Conservation (phyloP, 2,329 filamentous ascomycete species). For the Davidsoniella eucalypti region DNA sequence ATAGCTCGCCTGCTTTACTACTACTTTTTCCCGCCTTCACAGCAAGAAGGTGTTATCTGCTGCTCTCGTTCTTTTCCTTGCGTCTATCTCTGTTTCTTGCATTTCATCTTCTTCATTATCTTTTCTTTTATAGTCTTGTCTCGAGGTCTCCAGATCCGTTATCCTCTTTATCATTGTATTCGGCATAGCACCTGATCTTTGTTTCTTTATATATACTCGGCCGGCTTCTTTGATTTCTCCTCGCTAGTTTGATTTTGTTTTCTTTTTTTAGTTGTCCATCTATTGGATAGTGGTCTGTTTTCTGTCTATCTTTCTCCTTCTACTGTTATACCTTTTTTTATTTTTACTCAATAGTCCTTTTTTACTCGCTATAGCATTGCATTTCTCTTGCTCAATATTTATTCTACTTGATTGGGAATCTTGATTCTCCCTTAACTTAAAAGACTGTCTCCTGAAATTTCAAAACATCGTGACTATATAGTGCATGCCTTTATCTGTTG, state of each 20-base stretch:
- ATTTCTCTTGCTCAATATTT: conserved; percentile 3
- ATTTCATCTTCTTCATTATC: not conserved
- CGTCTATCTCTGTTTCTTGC: not conserved
- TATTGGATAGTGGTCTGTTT: not conserved
- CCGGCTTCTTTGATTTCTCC: no score
- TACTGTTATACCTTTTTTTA: not conserved
- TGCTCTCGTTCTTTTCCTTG: not conserved
- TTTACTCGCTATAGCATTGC: not conserved
- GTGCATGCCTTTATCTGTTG: no score
- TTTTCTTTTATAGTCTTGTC: not conserved
- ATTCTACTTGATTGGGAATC: no score
- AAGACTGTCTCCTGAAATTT: no score
- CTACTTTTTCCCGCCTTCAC: not conserved
- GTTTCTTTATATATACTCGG: no score
- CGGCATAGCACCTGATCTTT: not conserved
- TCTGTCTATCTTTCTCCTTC: not conserved
- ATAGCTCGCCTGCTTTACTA: not conserved
- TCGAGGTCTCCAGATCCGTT: not conserved
- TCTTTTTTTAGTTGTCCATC: not conserved
- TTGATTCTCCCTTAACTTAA: no score
- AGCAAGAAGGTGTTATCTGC: no score
- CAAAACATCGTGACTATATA: no score
- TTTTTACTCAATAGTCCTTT: not conserved
- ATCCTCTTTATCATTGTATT: not conserved
- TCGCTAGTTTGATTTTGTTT: not conserved